Evolutionary conservation across 306 rosid genomes (phyloP).

Genomic region (Cucumis cinereus): DNA sequence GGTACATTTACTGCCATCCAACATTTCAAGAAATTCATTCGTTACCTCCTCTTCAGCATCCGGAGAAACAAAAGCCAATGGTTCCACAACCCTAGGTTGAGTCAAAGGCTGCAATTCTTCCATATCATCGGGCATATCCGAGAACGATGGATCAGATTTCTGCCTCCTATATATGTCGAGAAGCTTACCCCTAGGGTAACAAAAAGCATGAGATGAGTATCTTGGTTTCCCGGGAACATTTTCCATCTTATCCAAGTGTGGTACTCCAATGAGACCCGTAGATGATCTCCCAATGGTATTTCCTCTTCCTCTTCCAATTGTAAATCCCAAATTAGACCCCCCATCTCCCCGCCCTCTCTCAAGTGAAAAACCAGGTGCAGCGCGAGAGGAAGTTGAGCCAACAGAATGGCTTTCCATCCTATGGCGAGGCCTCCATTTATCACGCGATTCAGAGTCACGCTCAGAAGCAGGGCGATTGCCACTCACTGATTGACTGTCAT

Average conservation of each 20-base stretch:
- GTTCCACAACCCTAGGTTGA: constrained; percentile 23
- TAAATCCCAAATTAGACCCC: constrained; percentile 38
- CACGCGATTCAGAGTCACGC: constrained; percentile 46
- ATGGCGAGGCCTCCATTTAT: constrained; percentile 69
- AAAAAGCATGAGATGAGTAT: constrained; percentile 19
- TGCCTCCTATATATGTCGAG: constrained; percentile 42
- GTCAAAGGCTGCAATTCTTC: constrained; percentile 27
- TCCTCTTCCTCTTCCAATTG: constrained; percentile 43
- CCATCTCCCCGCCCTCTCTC: constrained; percentile 44
- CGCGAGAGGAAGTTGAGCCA: constrained; percentile 33
- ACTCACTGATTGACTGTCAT: constrained; percentile 25
- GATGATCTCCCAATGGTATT: constrained; percentile 27
- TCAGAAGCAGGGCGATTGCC: constrained; percentile 36
- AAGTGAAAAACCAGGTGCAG: constrained; percentile 46
- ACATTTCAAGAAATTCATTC: background rate
- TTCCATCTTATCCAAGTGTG: constrained; percentile 17
- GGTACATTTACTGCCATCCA: background rate
- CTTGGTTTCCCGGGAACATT: constrained; percentile 26
- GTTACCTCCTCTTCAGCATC: constrained; percentile 39
- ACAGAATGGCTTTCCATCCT: constrained; percentile 40
- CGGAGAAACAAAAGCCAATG: constrained; percentile 50
- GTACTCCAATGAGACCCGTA: constrained; percentile 18
- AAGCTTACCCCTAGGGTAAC: constrained; percentile 51
- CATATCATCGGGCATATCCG: constrained; percentile 28
- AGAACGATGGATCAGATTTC: constrained; percentile 23